Evolutionary conservation across 139 green algal genomes (phyloP).

Genomic region (Haematococcus lacustris): DNA sequence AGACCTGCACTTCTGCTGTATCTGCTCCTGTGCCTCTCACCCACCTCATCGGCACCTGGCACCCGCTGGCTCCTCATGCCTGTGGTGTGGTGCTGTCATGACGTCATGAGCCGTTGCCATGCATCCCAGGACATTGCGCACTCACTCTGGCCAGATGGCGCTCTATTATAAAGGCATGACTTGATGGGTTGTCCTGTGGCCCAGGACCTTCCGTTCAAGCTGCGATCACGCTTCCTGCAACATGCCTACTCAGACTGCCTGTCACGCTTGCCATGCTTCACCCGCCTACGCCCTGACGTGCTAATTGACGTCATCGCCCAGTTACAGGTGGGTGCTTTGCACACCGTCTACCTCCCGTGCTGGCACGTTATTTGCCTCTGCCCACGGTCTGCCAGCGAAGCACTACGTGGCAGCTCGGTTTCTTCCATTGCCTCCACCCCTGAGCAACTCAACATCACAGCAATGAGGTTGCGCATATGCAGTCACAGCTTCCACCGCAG

Average conservation of each 20-base stretch:
- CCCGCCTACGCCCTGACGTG: conserved; percentile 6
- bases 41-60: background rate
- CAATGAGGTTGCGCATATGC: too few relatives aligned
- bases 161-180: too few relatives aligned
- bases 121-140: background rate
- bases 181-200: too few relatives aligned
- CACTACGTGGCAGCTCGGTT: background rate
- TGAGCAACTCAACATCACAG: too few relatives aligned
- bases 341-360: background rate
- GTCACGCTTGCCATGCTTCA: conserved; percentile 2
- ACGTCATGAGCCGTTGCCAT: background rate
- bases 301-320: conserved; percentile 13
- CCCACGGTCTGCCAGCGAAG: background rate
- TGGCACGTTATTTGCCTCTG: background rate
- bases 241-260: conserved; percentile 5
- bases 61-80: background rate
- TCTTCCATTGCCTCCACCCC: background rate
- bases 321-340: background rate
- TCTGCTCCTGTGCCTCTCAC: background rate
- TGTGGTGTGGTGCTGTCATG: background rate
- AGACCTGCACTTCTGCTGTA: too few relatives aligned
- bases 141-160: too few relatives aligned
- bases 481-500: too few relatives aligned
- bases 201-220: conserved; percentile 18
- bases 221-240: conserved; percentile 11